Evolutionary conservation across 768 basidiomycete species (phyloP).

Genomic region (Tulasnella sp.): DNA sequence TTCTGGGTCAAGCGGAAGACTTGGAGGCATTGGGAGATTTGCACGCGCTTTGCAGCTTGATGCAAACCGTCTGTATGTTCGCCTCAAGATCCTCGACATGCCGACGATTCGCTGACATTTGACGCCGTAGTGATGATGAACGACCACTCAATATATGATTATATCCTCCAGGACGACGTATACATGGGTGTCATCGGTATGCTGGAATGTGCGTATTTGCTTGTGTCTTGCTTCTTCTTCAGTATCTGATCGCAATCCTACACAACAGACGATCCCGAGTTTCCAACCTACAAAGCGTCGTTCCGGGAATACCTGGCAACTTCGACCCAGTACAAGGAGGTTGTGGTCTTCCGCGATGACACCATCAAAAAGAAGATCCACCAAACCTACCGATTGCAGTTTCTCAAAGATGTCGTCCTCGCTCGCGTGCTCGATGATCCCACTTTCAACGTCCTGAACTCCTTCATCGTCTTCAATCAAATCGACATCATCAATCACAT

Average conservation of each 20-base stretch:
- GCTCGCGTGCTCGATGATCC: conserved; percentile 91
- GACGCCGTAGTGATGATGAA: conserved; percentile 68
- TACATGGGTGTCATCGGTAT: conserved; percentile 92
- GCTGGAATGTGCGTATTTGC: conserved; percentile 70
- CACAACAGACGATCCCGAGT: conserved; percentile 83
- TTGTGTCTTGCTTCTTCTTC: not conserved
- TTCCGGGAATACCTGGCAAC: conserved; percentile 88
- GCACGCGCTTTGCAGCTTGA: conserved; percentile 80
- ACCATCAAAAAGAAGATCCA: conserved; percentile 79
- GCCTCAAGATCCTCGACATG: not conserved
- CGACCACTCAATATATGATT: conserved; percentile 89
- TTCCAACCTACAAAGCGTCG: conserved; percentile 91
- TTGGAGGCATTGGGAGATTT: conserved; percentile 82
- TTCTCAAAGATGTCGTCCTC: conserved; percentile 96
- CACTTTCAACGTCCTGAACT: conserved; percentile 94
- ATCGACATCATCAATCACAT: conserved; percentile 93
- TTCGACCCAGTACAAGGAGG: conserved; percentile 78
- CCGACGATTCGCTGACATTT: not conserved
- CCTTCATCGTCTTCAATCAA: conserved; percentile 97
- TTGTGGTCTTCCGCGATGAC: conserved; percentile 69
- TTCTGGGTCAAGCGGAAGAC: conserved; percentile 84
- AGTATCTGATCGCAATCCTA: conserved; percentile 14
- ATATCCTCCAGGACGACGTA: conserved; percentile 83
- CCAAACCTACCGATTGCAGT: conserved; percentile 93
- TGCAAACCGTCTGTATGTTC: conserved; percentile 83